phyloP scores from a whole-genome alignment of 176 grass and related monocot species.

The Carex littledalei region DNA sequence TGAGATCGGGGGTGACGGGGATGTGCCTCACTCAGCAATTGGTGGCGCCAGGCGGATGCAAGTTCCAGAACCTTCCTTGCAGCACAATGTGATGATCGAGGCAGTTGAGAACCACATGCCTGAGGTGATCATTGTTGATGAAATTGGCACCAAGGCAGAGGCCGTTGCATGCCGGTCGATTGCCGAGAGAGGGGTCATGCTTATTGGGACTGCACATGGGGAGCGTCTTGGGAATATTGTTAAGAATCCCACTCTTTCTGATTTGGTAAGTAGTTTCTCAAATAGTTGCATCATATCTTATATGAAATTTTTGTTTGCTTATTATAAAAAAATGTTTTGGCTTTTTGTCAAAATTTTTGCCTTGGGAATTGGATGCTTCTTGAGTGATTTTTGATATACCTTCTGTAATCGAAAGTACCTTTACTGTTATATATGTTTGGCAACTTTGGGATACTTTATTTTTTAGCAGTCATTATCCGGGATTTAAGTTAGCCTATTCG shows the following conservation, averaged over 20 bases:
- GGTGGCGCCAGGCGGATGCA: conserved; percentile 95
- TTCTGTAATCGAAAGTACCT: neutral
- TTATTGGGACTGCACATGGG: conserved; percentile 95
- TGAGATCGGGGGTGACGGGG: conserved; percentile 95
- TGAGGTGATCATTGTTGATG: conserved; percentile 92
- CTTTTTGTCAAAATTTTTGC: neutral
- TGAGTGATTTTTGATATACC: neutral
- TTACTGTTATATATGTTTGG: neutral
- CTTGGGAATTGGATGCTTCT: neutral
- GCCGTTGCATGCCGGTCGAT: conserved; percentile 88
- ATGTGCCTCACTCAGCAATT: conserved; percentile 92
- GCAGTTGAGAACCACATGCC: conserved; percentile 99
- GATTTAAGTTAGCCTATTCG: neutral
- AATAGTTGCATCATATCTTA: neutral
- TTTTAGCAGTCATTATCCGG: neutral
- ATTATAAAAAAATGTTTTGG: neutral
- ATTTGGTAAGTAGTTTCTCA: conserved; percentile 52
- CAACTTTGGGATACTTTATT: neutral
- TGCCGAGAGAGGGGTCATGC: conserved; percentile 95
- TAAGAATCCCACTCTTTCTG: conserved; percentile 88
- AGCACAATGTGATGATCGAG: conserved; percentile 96
- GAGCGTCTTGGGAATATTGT: conserved; percentile 81
- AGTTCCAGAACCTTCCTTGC: conserved; percentile 94
- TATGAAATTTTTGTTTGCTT: neutral
- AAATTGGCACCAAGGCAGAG: conserved; percentile 94